phyloP scores from a whole-genome alignment of 306 rosid genomes.

The Quercus mongolica region DNA sequence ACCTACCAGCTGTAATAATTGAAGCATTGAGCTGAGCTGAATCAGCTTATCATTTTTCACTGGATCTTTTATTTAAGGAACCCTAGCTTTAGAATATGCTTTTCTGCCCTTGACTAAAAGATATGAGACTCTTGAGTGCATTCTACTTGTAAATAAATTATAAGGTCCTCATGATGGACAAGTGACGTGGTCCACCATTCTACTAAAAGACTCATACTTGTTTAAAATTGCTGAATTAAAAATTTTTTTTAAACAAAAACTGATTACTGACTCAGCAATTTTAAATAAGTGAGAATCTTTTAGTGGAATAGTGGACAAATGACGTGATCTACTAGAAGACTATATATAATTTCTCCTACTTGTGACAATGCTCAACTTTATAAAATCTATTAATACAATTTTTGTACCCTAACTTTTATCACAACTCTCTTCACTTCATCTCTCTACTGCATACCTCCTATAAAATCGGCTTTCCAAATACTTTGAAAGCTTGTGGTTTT shows the following conservation, averaged over 20 bases:
- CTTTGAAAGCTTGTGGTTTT: neutral
- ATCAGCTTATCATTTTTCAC: neutral
- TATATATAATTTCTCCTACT: neutral
- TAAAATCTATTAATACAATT: neutral
- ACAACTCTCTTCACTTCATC: too few relatives aligned
- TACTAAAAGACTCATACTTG: too few relatives aligned
- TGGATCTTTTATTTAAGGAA: neutral
- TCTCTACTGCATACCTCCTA: neutral
- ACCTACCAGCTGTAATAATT: neutral
- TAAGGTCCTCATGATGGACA: too few relatives aligned
- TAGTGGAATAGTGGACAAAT: too few relatives aligned
- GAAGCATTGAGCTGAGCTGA: conserved; percentile 12
- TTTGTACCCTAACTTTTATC: too few relatives aligned
- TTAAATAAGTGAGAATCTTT: too few relatives aligned
- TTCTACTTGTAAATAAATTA: neutral
- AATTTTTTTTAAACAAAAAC: too few relatives aligned
- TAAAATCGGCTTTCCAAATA: neutral
- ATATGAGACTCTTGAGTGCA: neutral
- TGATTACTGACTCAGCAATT: too few relatives aligned
- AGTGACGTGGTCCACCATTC: too few relatives aligned
- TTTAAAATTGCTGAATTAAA: too few relatives aligned
- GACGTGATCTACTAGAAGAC: rapidly evolving
- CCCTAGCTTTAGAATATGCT: conserved; percentile 2
- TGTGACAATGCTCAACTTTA: neutral
- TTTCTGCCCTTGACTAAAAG: neutral